Evolutionary conservation across 225 moss, liverwort and hornwort genomes (phyloP).

Genomic region (Sphagnum contortum): DNA sequence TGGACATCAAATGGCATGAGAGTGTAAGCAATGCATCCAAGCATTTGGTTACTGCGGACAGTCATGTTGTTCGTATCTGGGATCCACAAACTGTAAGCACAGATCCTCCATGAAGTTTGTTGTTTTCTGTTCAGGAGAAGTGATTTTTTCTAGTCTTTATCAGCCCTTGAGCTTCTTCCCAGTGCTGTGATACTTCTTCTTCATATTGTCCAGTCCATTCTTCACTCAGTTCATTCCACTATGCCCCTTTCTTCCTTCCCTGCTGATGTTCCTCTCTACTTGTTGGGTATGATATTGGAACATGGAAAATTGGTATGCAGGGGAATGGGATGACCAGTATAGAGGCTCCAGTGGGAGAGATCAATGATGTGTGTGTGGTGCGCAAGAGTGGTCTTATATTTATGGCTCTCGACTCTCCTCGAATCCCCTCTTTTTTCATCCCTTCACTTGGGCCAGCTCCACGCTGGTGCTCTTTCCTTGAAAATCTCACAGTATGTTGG

Average conservation of each 20-base stretch:
- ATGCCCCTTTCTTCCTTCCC: too few relatives aligned
- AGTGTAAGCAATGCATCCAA: constrained; percentile 69
- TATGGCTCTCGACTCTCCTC: constrained; percentile 88
- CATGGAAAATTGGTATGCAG: constrained; percentile 13
- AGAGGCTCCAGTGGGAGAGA: constrained; percentile 80
- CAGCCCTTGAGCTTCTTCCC: not conserved
- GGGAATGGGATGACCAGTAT: constrained; percentile 74
- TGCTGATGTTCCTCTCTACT: too few relatives aligned
- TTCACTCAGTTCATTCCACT: too few relatives aligned
- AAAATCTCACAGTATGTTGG: constrained; percentile 63
- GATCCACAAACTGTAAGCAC: constrained; percentile 71
- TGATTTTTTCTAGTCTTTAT: too few relatives aligned
- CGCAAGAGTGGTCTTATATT: constrained; percentile 76
- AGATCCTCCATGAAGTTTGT: not conserved
- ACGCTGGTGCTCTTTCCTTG: constrained; percentile 86
- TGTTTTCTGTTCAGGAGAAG: too few relatives aligned
- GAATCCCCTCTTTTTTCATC: constrained; percentile 78
- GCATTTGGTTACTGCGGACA: constrained; percentile 70
- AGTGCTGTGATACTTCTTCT: not conserved
- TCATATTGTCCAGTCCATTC: not conserved
- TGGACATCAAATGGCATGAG: constrained; percentile 94
- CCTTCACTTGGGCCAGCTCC: constrained; percentile 94
- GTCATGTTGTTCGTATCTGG: constrained; percentile 83
- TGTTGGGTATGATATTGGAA: not conserved
- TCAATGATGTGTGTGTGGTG: constrained; percentile 83